Conservation (phyloP, 2,329 filamentous ascomycete genomes). For the Epichloe bromicola region DNA sequence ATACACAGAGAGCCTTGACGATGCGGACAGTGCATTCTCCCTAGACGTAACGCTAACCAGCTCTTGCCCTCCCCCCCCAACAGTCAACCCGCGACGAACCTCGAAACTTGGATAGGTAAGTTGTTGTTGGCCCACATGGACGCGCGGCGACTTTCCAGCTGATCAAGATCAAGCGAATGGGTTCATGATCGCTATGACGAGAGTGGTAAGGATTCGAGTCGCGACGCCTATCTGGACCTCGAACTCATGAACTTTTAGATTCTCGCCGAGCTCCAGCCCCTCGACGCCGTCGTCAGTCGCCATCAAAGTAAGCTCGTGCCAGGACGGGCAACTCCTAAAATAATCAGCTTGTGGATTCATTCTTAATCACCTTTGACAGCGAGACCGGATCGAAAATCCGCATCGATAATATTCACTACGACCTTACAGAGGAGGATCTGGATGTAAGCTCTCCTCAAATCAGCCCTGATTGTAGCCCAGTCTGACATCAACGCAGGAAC, state of each 20-base stretch:
- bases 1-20: conserved; percentile 18
- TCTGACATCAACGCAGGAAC: conserved; percentile 42
- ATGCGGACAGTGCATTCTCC: conserved; percentile 17
- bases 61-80: conserved; percentile 24
- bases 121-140: conserved; percentile 5
- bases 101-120: conserved; percentile 59
- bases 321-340: not conserved
- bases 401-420: conserved; percentile 86
- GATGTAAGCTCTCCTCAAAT: conserved; percentile 37
- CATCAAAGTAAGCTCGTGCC: conserved; percentile 21
- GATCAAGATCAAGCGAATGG: conserved; percentile 55
- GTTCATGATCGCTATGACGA: conserved; percentile 85
- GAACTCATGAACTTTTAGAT: conserved; percentile 18
- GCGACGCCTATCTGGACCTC: not conserved
- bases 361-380: conserved; percentile 20
- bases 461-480: not conserved
- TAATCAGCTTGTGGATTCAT: not conserved
- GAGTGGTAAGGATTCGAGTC: conserved; percentile 35
- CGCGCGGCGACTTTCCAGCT: conserved; percentile 12
- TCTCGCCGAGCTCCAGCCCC: conserved; percentile 28
- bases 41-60: conserved; percentile 20
- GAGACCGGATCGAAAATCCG: conserved; percentile 57
- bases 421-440: conserved; percentile 73
- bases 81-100: conserved; percentile 50
- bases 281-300: conserved; percentile 30